Base-by-base conservation (phyloP, 805 yeast genomes). In the Barnettozyma californica region DNA sequence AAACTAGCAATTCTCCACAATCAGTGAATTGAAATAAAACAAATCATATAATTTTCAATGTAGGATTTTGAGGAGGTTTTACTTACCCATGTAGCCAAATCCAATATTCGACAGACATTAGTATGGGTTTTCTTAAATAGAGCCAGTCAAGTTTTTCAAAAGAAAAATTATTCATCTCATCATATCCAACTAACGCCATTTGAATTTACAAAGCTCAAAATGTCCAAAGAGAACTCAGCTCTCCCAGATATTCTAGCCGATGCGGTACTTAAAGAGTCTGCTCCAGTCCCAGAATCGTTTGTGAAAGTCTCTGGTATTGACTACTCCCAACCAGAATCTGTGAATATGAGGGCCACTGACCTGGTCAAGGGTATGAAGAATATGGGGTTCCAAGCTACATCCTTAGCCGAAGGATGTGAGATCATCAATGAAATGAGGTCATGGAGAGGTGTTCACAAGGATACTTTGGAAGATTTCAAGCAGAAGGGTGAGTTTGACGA, bases 341-440 rank as follows among this genome's bases (percentile, higher is more conserved):
- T 77, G 57, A 81, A 91, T 67, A 81, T 87, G 78, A 73, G 76
- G 41, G 99, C 98, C 38, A 74, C 76, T 13, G 91, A 87, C 60
- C 73, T 94, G 55, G 77, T 94, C 54, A 73, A 72, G 31, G 80
- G 92, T 29, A 94, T 95, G 99, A 82, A 74, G 59, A 82, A 81
- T 35, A 94, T 95, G 97, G 99, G 99, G 8, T 94, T 92, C 74
- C 99, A 94, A 71, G 99, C 95, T 9, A 80, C 91, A 8, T 77
- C 92, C 7, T 76, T 94, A 42, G 83, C 90, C 29, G 75, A 81
- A 57, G 97, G 97, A 2, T 90, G 97, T 65, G 96, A 90, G 27
- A 88, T 95, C 56, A 89, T 94, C 50, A 81, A 92, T 62, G 82
- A 86, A 43, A 94, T 94, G 99, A 80, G 97, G 69, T 50, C 70